Evolutionary conservation across 257 asterid species (phyloP).

Genomic region (Plectranthus barbatus): DNA sequence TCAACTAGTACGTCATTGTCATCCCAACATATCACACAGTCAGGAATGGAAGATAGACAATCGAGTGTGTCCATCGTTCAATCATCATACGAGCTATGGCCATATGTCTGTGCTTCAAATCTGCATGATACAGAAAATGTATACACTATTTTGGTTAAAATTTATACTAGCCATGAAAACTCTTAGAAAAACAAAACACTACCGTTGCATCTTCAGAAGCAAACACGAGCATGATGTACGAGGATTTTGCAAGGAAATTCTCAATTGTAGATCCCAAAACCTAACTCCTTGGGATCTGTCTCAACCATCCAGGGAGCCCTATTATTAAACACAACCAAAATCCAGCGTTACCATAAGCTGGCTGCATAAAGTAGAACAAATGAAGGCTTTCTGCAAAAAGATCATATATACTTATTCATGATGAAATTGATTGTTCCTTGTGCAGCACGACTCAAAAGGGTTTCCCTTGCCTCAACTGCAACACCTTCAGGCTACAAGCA

Average conservation of each 20-base stretch:
- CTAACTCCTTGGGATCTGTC: slow-evolving; percentile 77
- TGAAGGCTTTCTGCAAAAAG: not conserved
- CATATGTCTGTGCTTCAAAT: not conserved
- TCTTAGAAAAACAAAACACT: not conserved
- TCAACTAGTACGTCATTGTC: not conserved
- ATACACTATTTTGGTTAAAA: not conserved
- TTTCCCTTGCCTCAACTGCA: slow-evolving; percentile 78
- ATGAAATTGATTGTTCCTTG: slow-evolving; percentile 71
- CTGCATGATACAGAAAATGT: not conserved
- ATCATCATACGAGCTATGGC: not conserved
- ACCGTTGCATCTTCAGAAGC: slow-evolving; percentile 2
- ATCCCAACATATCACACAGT: not conserved
- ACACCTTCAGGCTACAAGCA: slow-evolving; percentile 69
- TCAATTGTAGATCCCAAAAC: slow-evolving; percentile 66
- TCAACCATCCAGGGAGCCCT: slow-evolving; percentile 99
- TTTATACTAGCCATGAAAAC: not conserved
- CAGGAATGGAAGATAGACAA: not conserved
- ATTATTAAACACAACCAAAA: slow-evolving; percentile 12
- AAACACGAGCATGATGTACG: not conserved
- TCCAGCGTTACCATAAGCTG: not conserved
- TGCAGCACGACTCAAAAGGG: slow-evolving; percentile 69
- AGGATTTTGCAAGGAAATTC: not conserved
- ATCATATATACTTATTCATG: slow-evolving; percentile 42
- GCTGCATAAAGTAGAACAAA: not conserved
- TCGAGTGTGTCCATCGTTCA: not conserved